Base-by-base conservation (phyloP, 2,329 filamentous ascomycete species). In the Dactylellina cionopaga region DNA sequence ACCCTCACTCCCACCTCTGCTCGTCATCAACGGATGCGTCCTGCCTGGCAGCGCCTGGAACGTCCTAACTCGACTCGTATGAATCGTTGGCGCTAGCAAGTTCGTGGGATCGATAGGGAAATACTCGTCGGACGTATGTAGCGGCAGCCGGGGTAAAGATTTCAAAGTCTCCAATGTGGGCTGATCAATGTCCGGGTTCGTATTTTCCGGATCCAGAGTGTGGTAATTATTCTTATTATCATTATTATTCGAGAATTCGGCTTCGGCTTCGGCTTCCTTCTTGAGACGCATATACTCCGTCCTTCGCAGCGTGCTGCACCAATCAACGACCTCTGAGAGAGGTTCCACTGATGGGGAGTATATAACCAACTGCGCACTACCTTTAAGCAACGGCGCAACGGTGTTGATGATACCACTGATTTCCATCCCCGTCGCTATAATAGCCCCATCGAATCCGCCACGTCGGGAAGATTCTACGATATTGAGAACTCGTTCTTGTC, bases 21-120 rank as follows among this genome's bases (percentile, higher is more conserved):
- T 88, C 70, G 91, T 96, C 95, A 99, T 99, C 62, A 96, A 81
- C 5, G 95, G 95, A 82, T 99, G 95, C 56, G 95, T 98, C 59
- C 95, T 84, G 0, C 92, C 91, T 0, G 95, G 95, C 47, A 99
- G 80, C 1, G 97, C 93, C 82, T 99, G 95, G 91, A 92, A 98
- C 58, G 87, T 84, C 74, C 90, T 85, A 3, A 90, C 89, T 11
- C 92, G 85, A 49, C 89, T 91, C 1, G 89, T 95, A 81, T 98
- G 93, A 58, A 99, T 84, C 10, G 85, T 87, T 0, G 92, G 88
- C 0, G 89, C 91, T 0, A 98, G 85, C 2, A 99, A 80, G 55
- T 96, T 81, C 1, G 92, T 90, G 0, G 95, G 95, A 79, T 99
- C 83, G 25, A 71, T 59, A 9, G 62, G 63, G 25, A 73, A 73